Percentiles rank a stretch among this genome's conserved stretches.
These are phyloP conservation scores for Phytophthora podocarpi DNA, from an alignment of 352 stramenopile genomes.

Conservation along the genomic window DNA sequence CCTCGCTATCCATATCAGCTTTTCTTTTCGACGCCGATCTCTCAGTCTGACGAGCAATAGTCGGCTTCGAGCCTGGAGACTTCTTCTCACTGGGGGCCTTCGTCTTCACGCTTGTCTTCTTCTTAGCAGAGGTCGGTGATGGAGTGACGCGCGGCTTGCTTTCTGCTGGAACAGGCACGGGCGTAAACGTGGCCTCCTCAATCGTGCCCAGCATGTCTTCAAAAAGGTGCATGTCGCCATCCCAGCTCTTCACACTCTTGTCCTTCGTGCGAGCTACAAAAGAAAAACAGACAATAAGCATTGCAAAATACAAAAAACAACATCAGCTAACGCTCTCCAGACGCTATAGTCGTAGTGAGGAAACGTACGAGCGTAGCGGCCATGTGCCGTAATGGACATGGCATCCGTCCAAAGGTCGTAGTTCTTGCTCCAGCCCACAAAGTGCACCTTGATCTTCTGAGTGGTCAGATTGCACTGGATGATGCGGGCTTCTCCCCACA, in stretches of 20 bases:
- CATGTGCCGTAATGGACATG: constrained; percentile 67
- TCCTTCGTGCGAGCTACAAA: constrained; percentile 31
- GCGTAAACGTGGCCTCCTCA: constrained; percentile 20
- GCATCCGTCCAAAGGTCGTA: constrained; percentile 80
- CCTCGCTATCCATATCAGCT: not conserved
- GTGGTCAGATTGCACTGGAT: constrained; percentile 61
- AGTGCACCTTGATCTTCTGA: constrained; percentile 75
- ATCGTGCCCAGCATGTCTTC: constrained; percentile 47
- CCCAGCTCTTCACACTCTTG: constrained; percentile 45
- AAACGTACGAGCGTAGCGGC: constrained; percentile 55
- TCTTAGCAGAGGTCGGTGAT: not conserved
- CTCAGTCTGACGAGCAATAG: constrained; percentile 6
- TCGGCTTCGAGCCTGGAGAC: not conserved
- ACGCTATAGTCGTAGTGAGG: not conserved
- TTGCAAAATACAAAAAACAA: not conserved
- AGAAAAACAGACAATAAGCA: too few species aligned
- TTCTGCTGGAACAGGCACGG: constrained; percentile 18
- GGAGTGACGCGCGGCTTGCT: not conserved
- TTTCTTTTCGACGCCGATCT: constrained; percentile 21
- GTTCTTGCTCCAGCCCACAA: constrained; percentile 66
- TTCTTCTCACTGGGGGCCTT: constrained; percentile 8
- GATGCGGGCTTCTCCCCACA: constrained; percentile 76
- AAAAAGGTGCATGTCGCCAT: constrained; percentile 62
- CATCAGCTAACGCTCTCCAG: not conserved
- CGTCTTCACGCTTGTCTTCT: constrained; percentile 13